Percentiles rank a stretch among this genome's conserved stretches.
phyloP scores from a whole-genome alignment of 768 basidiomycete species.

The Mycena crocata region DNA sequence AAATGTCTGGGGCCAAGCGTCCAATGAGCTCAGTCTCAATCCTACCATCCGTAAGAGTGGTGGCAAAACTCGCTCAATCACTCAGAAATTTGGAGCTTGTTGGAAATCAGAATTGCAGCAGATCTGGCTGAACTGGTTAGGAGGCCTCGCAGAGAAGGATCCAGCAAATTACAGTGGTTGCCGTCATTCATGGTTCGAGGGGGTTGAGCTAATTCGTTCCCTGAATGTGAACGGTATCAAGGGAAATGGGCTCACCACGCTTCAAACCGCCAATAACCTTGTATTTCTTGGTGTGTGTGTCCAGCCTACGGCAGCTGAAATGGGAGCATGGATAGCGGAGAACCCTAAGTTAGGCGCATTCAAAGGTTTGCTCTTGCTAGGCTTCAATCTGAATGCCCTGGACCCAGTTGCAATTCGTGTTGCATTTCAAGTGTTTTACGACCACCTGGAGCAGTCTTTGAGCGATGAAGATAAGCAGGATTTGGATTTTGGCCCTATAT shows the following conservation, averaged over 20 bases:
- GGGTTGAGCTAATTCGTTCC: background rate
- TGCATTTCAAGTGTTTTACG: conserved; percentile 24
- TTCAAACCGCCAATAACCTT: conserved; percentile 31
- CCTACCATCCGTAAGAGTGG: background rate
- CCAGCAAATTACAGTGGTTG: background rate
- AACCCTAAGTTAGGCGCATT: conserved; percentile 18
- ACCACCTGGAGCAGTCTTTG: conserved; percentile 21
- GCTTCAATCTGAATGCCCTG: conserved; percentile 7
- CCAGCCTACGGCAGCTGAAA: background rate
- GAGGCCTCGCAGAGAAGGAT: conserved; percentile 9
- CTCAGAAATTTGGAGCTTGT: conserved; percentile 20
- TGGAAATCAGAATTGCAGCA: conserved; percentile 9
- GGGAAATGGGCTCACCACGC: conserved; percentile 20
- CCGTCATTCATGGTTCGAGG: conserved; percentile 10
- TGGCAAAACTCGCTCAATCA: background rate
- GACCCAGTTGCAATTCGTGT: conserved; percentile 11
- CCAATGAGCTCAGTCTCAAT: background rate
- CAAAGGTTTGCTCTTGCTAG: conserved; percentile 18
- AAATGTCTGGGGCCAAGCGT: background rate
- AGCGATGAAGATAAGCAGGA: conserved; percentile 21
- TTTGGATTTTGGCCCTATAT: conserved; percentile 33
- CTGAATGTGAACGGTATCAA: conserved; percentile 5
- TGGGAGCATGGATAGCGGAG: conserved; percentile 28
- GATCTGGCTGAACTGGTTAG: conserved; percentile 9
- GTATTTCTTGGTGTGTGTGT: conserved; percentile 21